Conservation (phyloP, 2,329 filamentous ascomycete species). For the Plenodomus biglobosus region DNA sequence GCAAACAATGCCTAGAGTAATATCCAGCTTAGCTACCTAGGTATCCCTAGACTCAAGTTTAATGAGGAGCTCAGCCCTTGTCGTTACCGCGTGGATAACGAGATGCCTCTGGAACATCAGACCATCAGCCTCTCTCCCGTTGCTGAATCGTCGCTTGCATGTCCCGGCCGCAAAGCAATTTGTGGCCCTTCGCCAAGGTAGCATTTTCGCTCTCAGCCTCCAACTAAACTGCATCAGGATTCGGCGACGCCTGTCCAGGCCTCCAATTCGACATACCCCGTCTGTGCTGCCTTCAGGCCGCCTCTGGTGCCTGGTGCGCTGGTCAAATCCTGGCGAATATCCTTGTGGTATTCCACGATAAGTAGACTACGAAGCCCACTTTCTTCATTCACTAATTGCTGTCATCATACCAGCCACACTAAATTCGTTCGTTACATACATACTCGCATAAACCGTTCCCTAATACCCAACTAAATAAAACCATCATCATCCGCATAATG, state of each 20-base stretch:
- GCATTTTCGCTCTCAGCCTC: not conserved
- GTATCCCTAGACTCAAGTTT: no score
- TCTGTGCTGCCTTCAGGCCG: not conserved
- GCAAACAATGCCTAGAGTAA: no score
- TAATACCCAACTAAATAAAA: not conserved
- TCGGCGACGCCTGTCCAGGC: not conserved
- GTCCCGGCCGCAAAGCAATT: not conserved
- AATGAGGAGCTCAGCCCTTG: no score
- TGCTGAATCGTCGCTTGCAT: not conserved
- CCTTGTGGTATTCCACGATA: not conserved
- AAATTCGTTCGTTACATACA: not conserved
- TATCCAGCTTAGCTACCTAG: no score
- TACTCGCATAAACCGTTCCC: not conserved
- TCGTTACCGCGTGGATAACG: not conserved
- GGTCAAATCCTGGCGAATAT: not conserved
- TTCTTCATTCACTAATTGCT: not conserved
- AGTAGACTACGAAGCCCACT: not conserved
- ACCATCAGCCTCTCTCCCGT: not conserved
- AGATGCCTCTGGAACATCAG: not conserved
- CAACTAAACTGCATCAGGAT: not conserved
- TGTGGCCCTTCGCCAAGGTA: not conserved
- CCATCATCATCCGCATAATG: constrained; percentile 17
- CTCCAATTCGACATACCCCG: not conserved
- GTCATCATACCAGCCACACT: not conserved
- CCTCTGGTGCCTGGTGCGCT: not conserved